Conservation (phyloP, 176 grass and related monocot genomes). For the Rhipidocladum racemiflorum region DNA sequence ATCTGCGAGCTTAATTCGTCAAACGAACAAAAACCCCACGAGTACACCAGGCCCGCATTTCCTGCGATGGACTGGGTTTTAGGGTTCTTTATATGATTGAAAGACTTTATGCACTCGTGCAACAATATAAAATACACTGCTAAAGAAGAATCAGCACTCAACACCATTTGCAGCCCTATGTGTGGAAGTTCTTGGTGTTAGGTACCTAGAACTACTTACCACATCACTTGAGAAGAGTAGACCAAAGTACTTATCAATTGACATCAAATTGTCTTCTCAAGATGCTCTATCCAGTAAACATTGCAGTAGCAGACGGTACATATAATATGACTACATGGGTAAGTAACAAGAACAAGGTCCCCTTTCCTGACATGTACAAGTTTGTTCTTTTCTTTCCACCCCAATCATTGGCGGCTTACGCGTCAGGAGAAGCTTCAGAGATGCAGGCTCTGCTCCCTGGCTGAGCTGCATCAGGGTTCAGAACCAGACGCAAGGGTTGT, state of each 20-base stretch:
- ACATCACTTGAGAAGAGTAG: not conserved
- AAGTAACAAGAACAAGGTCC: not conserved
- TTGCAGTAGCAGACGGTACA: not conserved
- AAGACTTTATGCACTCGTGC: conserved; percentile 31
- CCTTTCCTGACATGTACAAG: not conserved
- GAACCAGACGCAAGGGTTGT: not conserved
- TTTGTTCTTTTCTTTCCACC: not conserved
- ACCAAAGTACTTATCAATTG: not conserved
- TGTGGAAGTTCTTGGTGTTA: conserved; percentile 28
- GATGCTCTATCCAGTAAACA: conserved; percentile 1
- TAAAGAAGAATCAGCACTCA: not conserved
- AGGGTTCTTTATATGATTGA: conserved; percentile 1
- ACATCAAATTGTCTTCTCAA: not conserved
- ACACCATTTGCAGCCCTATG: conserved; percentile 24
- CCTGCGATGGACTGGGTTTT: not conserved
- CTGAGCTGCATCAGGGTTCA: not conserved
- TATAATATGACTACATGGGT: not conserved
- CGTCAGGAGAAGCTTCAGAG: not conserved
- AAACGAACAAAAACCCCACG: not conserved
- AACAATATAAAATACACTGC: not conserved
- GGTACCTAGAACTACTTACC: not conserved
- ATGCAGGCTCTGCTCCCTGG: not conserved
- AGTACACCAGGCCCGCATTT: not conserved
- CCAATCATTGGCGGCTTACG: not conserved
- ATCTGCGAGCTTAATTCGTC: not conserved